phyloP scores from a whole-genome alignment of 176 grass and related monocot species.

The Chloris gayana region DNA sequence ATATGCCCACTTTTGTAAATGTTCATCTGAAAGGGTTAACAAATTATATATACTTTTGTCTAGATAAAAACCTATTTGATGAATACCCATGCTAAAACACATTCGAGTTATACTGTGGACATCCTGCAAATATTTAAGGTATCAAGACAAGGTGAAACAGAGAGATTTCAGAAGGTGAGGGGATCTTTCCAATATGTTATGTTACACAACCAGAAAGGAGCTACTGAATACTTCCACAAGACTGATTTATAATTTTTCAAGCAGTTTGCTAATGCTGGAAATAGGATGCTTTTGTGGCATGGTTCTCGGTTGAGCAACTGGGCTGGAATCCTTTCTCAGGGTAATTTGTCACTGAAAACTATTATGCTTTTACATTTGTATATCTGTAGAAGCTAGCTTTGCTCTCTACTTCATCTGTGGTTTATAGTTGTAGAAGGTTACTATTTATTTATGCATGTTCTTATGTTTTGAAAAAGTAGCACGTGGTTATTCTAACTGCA shows the following conservation, averaged over 20 bases:
- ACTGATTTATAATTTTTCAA: conserved; percentile 26
- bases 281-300: conserved; percentile 99
- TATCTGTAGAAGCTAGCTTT: conserved; percentile 27
- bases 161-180: conserved; percentile 74
- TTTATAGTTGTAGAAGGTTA: conserved; percentile 19
- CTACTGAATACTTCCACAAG: conserved; percentile 2
- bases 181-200: conserved; percentile 14
- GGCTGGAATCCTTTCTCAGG: conserved; percentile 94
- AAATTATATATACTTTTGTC: conserved; percentile 11
- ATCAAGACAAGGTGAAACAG: conserved; percentile 72
- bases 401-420: not conserved
- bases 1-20: conserved; percentile 18
- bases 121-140: conserved; percentile 89
- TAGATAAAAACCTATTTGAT: conserved; percentile 87
- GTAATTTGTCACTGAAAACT: conserved; percentile 40
- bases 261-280: conserved; percentile 72
- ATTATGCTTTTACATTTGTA: conserved; percentile 10
- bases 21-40: conserved; percentile 5
- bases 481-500: conserved; percentile 3
- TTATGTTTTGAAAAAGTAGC: not conserved
- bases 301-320: conserved; percentile 93
- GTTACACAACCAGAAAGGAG: conserved; percentile 26
- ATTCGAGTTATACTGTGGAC: conserved; percentile 76
- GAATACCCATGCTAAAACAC: conserved; percentile 88
- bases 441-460: conserved; percentile 6